Base-by-base conservation (phyloP, 345 rosid species). In the Combretum micranthum region DNA sequence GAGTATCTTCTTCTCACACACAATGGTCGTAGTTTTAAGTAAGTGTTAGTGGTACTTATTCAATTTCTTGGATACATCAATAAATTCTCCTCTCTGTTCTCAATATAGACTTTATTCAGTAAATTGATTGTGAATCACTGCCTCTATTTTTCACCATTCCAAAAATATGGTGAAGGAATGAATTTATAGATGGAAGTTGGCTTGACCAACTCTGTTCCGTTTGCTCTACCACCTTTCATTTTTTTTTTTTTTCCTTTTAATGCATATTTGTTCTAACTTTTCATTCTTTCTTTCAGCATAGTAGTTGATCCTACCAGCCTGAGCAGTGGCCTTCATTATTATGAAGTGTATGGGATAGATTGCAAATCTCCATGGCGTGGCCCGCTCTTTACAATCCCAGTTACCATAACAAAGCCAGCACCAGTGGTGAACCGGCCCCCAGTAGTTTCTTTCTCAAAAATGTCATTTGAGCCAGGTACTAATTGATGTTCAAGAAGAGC, bases 361-460 rank as follows among this genome's bases (percentile, higher is more conserved):
- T 89, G 92, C 82, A 87, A 81, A 81, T 86, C 92, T 18, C 92
- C 95, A 60, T 78, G 86, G 90, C 92, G 90, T 53, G 99, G 99
- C 54, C 83, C 92, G 55, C 69, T 93, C 75, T 90, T 93, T 78
- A 82, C 86, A 79, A 81, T 90, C 58, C 92, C 97, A 37, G 72
- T 87, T 47, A 90, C 99, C 17, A 75, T 90, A 70, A 79, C 85
- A 69, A 90, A 87, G 79, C 95, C 99, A 52, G 74, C 63, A 69
- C 69, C 73, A 53, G 73, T 89, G 63, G 59, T 52, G 64, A 74
- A 47, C 65, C 83, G 70, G 52, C 95, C 97, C 58, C 97, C 96
- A 20, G 65, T 73, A 62, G 69, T 87, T 64, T 75, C 96, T 39
- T 81, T 87, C 72, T 64, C 79, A 55, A 73, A 48, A 70, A 87